A percentile compares a stretch with the other conserved stretches of the same genome.
Conservation (phyloP, 805 yeast genomes). For the Ogataea pini region DNA sequence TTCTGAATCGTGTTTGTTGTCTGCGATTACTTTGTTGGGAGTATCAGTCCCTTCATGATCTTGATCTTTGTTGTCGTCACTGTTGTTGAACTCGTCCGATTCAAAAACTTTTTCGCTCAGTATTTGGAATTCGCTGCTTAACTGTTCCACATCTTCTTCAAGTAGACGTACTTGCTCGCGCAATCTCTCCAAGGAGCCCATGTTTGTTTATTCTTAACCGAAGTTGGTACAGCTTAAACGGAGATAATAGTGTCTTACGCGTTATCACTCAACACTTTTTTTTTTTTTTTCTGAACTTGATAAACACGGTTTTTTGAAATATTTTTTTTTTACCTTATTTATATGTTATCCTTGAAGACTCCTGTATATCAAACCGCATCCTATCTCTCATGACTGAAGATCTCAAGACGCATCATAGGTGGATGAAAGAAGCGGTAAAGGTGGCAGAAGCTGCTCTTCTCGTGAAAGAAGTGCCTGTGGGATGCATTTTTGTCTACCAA, state of each 20-base stretch:
- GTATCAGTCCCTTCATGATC: conserved; percentile 8
- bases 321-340: not conserved
- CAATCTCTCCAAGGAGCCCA: conserved; percentile 12
- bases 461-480: conserved; percentile 81
- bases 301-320: not conserved
- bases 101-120: conserved; percentile 2
- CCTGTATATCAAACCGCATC: too few relatives aligned
- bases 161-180: conserved; percentile 15
- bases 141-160: conserved; percentile 14
- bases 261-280: not conserved
- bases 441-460: conserved; percentile 66
- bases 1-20: conserved; percentile 17
- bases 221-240: not conserved
- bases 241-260: too few relatives aligned
- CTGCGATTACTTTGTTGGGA: conserved; percentile 6
- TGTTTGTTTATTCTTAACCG: not conserved
- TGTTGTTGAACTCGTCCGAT: not conserved
- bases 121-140: not conserved
- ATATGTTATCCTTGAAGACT: too few relatives aligned
- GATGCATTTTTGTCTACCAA: conserved; percentile 64
- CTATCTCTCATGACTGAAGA: not conserved
- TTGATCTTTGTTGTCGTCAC: not conserved
- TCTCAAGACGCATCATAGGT: conserved; percentile 29
- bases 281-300: not conserved
- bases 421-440: conserved; percentile 53